Evolutionary conservation across 2,329 filamentous ascomycete species (phyloP).

Genomic region (Delphinella strobiligena): DNA sequence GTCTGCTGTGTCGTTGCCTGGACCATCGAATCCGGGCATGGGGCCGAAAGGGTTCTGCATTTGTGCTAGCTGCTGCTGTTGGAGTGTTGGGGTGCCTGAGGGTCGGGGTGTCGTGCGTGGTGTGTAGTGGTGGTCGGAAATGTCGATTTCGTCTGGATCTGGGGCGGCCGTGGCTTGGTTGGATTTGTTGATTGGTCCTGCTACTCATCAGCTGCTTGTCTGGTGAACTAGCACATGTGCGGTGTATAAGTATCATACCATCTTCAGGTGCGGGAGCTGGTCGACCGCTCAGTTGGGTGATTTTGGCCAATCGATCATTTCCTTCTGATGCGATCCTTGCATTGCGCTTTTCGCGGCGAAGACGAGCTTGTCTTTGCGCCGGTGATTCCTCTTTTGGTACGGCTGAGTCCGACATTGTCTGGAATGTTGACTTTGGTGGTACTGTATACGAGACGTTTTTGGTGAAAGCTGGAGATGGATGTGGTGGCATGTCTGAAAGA

Average conservation of each 20-base stretch:
- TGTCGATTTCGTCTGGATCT: slow-evolving; percentile 67
- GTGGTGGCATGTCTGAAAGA: too few relatives aligned
- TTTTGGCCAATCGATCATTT: slow-evolving; percentile 58
- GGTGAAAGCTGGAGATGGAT: not conserved
- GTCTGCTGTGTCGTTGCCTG: slow-evolving; percentile 17
- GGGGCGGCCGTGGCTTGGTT: slow-evolving; percentile 29
- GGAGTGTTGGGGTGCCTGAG: slow-evolving; percentile 1
- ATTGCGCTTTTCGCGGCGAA: slow-evolving; percentile 67
- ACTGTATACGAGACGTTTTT: too few relatives aligned
- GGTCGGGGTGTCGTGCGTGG: slow-evolving; percentile 7
- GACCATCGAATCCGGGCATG: slow-evolving; percentile 13
- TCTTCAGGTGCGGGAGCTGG: slow-evolving; percentile 20
- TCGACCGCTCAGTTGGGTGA: slow-evolving; percentile 57
- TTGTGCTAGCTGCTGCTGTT: slow-evolving; percentile 1
- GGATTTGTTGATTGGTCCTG: slow-evolving; percentile 13
- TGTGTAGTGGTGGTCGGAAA: slow-evolving; percentile 44
- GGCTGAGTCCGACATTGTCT: slow-evolving; percentile 13
- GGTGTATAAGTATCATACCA: too few relatives aligned
- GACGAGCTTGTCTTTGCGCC: slow-evolving; percentile 48
- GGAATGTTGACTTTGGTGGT: not conserved
- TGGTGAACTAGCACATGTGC: too few relatives aligned
- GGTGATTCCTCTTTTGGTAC: slow-evolving; percentile 25
- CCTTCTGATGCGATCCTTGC: slow-evolving; percentile 67
- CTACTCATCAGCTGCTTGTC: too few relatives aligned
- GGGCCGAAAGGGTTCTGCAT: slow-evolving; percentile 8